Base-by-base conservation (phyloP, 1,284 basidiomycete species). In the Termitomyces sp. region DNA sequence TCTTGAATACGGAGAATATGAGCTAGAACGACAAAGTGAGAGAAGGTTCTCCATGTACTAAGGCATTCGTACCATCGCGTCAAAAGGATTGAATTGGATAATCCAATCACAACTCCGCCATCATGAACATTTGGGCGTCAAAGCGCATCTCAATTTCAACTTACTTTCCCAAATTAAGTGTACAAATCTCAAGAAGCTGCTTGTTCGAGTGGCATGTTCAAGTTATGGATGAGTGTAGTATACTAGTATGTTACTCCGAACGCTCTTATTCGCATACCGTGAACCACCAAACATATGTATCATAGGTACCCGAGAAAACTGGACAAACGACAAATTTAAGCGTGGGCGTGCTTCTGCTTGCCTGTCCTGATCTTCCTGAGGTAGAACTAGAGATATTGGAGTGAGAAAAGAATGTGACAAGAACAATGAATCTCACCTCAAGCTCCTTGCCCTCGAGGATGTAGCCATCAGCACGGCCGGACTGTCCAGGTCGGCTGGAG, bases 1-100 rank as follows among this genome's bases (percentile, higher is more conserved):
- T 99, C 77, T 99, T 99, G 88, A 99, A 99, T 43, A 98, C 94
- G 47, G 93, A 95, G 74, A 96, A 96, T 65, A 96, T 96, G 64
- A 96, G 84, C 94, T 95, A 67, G 28, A 63, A 31, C 46, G 34
- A 38, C 41, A 47, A 40, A 43, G 42, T 53, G 34, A 55, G 50
- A 50, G 26, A 17, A 9, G 34, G 15, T 21, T 34, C 6, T 6
- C 2, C 31, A 17, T n/a, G 8, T 40, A 5, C 4, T 19, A n/a
- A 28, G 44, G 24, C 9, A 53, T 31, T 34, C 31, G 12, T 53
- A 58, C 54, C 50, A 56, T 56, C 52, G 54, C 48, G 60, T 59
- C 46, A 56, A 65, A 61, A 40, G 17, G 30, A 34, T 15, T 13
- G 24, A 38, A 28, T 38, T n/a, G 41, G 50, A 41, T 41, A 30